Base-by-base conservation (phyloP, 257 asterid species). In the Salvia rosmarinus region DNA sequence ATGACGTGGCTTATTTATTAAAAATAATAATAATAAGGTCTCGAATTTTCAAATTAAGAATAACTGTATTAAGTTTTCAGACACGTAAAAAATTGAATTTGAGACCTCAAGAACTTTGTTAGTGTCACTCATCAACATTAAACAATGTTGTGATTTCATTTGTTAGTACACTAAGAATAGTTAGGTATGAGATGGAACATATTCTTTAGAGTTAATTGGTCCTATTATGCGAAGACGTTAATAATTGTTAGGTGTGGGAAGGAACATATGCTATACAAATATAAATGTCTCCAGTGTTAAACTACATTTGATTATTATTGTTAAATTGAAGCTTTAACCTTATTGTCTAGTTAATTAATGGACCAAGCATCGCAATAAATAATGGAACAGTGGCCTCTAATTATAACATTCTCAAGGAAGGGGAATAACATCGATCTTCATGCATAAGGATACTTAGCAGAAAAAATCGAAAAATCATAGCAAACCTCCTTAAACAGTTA, bases 141-240 rank as follows among this genome's bases (percentile, higher is more conserved):
- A 0, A 30, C 58, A 16, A 51, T 67, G 64, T 70, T 37, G 37
- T 19, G 14, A 8, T n/a, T 16, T 32, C 67, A 44, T 44, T 72
- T 71, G 47, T 30, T 21, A 39, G 3, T 65, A 70, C 50, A 46
- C 21, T 28, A 66, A 43, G 30, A 37, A 21, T 71, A 47, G 67
- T 78, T 78, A 75, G 85, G 81, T 75, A 43, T 25, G 19, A 60
- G 81, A 75, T 55, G 70, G 70, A 60, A 74, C 70, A 49, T 66
- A 74, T 75, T 67, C 72, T 57, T 47, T 40, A 73, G 56, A 61
- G 70, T 56, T 16, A 34, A 10, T 60, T 23, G 47, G n/a, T 28
- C 50, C 19, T 71, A 37, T 37, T 71, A 65, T 55, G 32, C 21
- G 1, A 28, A 5, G 69, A 54, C 42, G 34, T 32, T 28, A 64